Evolutionary conservation across 2,329 filamentous ascomycete species (phyloP).

Genomic region (Talaromyces verruculosus): DNA sequence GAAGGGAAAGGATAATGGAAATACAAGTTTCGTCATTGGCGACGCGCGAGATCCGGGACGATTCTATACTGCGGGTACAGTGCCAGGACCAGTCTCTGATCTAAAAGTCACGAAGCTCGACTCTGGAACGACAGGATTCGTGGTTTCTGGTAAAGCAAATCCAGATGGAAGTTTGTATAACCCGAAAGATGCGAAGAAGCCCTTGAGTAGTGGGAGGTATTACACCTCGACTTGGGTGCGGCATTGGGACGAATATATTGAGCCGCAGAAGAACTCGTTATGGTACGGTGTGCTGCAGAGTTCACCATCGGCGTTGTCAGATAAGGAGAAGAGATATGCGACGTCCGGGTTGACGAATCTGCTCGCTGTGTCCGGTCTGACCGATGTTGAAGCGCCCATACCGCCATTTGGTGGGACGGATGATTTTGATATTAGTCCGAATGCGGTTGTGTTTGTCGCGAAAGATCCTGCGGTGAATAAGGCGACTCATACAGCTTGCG

Average conservation of each 20-base stretch:
- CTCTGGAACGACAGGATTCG: constrained; percentile 46
- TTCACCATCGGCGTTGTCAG: constrained; percentile 38
- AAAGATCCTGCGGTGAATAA: constrained; percentile 49
- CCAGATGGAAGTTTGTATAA: constrained; percentile 52
- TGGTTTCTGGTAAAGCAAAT: constrained; percentile 50
- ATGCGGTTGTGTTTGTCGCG: constrained; percentile 48
- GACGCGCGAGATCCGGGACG: constrained; percentile 43
- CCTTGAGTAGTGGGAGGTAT: constrained; percentile 47
- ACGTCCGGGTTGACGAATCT: constrained; percentile 47
- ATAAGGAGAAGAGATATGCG: constrained; percentile 40
- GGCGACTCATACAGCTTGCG: constrained; percentile 49
- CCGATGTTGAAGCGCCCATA: constrained; percentile 48
- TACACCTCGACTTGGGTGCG: constrained; percentile 55
- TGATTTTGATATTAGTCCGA: constrained; percentile 49
- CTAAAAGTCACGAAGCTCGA: constrained; percentile 47
- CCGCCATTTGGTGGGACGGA: constrained; percentile 50
- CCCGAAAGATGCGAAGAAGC: constrained; percentile 50
- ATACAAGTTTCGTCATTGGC: constrained; percentile 48
- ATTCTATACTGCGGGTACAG: constrained; percentile 47
- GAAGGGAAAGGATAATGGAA: constrained; percentile 47
- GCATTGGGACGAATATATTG: constrained; percentile 55
- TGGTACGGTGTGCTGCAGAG: constrained; percentile 51
- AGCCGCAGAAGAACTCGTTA: constrained; percentile 51
- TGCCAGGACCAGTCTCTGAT: constrained; percentile 48
- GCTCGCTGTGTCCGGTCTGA: constrained; percentile 40